Evolutionary conservation across 768 basidiomycete species (phyloP).

Genomic region (Pholiota molesta): DNA sequence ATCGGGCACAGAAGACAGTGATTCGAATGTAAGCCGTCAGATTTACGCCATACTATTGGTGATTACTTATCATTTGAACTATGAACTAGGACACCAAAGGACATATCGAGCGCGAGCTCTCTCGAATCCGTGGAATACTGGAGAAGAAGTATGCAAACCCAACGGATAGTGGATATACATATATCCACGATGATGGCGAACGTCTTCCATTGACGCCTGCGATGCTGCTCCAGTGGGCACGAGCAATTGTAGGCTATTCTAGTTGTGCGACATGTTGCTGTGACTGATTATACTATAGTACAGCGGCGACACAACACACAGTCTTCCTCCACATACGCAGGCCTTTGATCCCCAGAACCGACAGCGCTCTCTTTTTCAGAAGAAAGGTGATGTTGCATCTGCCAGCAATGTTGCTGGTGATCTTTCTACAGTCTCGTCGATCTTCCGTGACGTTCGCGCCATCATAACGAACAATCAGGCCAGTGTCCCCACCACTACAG

Average conservation of each 20-base stretch:
- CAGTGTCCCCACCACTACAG: background rate
- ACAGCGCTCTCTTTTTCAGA: conserved; percentile 6
- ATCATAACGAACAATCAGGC: background rate
- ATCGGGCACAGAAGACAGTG: too few relatives aligned
- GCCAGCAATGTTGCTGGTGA: background rate
- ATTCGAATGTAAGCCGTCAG: too few relatives aligned
- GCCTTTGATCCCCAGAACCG: conserved; percentile 15
- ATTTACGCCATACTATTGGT: too few relatives aligned
- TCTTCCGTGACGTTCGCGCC: background rate
- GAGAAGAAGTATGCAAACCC: too few relatives aligned
- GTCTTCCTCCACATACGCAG: conserved; percentile 5
- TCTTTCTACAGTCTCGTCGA: background rate
- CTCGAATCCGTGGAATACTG: too few relatives aligned
- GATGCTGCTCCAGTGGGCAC: conserved; percentile 18
- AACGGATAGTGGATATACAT: too few relatives aligned
- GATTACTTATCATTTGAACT: too few relatives aligned
- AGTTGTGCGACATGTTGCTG: background rate
- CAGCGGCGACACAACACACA: conserved; percentile 5
- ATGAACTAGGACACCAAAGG: too few relatives aligned
- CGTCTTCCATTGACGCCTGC: conserved; percentile 9
- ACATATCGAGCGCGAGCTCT: too few relatives aligned
- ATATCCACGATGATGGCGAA: too few relatives aligned
- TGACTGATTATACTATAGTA: conserved; percentile 3
- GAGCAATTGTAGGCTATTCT: conserved; percentile 11
- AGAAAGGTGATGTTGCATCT: background rate